These are phyloP conservation scores for Leucocoprinus birnbaumii DNA, from an alignment of 768 basidiomycete genomes.

Conservation along the genomic window DNA sequence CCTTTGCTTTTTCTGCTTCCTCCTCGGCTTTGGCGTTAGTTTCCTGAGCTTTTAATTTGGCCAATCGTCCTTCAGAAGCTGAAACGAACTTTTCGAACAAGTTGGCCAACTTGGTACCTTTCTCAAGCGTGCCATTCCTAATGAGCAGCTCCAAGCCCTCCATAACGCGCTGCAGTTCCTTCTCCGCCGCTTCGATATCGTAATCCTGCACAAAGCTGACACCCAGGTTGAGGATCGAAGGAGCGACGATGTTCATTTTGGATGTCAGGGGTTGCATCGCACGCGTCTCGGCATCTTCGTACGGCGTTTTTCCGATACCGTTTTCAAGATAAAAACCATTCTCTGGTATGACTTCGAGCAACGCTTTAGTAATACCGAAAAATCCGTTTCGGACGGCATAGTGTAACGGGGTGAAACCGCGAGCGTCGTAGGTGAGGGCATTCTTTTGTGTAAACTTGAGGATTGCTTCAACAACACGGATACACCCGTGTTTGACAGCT, in stretches of 20 bases:
- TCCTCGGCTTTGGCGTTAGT: too few relatives aligned
- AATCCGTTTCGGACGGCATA: conserved; percentile 34
- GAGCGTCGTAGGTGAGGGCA: conserved; percentile 38
- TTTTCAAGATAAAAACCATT: conserved; percentile 47
- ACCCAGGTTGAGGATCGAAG: neutral
- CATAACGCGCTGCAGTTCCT: conserved; percentile 10
- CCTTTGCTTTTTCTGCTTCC: too few relatives aligned
- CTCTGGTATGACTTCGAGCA: conserved; percentile 35
- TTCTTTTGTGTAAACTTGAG: conserved; percentile 33
- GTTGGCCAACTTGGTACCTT: conserved; percentile 5
- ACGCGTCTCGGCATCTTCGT: conserved; percentile 29
- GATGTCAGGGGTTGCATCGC: conserved; percentile 23
- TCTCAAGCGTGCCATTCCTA: neutral
- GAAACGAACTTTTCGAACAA: conserved; percentile 12
- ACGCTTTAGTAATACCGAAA: conserved; percentile 30
- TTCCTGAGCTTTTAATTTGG: conserved; percentile 1
- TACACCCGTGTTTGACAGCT: conserved; percentile 37
- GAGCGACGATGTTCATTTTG: conserved; percentile 11
- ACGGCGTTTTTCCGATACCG: conserved; percentile 40
- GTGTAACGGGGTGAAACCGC: conserved; percentile 54
- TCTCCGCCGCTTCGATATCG: conserved; percentile 8
- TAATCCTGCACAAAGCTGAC: neutral
- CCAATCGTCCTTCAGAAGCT: conserved; percentile 7
- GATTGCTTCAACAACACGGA: conserved; percentile 30
- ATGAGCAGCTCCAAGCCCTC: conserved; percentile 6